phyloP scores from a whole-genome alignment of 2,329 filamentous ascomycete genomes.

The Diplodia mutila region DNA sequence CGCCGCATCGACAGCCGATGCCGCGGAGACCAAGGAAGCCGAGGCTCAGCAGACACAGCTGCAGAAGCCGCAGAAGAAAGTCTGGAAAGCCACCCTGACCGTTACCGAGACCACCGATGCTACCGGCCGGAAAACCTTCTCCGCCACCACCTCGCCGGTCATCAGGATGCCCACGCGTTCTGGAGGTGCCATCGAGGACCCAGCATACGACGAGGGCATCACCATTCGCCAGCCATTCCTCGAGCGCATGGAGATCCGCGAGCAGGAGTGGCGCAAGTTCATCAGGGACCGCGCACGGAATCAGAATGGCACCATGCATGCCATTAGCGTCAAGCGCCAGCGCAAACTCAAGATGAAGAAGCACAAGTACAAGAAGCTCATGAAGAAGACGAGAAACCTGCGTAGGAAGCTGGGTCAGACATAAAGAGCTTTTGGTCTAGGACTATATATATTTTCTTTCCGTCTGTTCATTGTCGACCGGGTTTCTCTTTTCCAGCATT shows the following conservation, averaged over 20 bases:
- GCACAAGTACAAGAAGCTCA: constrained; percentile 99
- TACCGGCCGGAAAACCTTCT: constrained; percentile 56
- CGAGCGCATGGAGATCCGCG: constrained; percentile 69
- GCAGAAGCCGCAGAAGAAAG: constrained; percentile 41
- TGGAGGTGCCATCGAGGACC: constrained; percentile 35
- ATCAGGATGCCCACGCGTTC: constrained; percentile 40
- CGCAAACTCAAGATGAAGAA: constrained; percentile 99
- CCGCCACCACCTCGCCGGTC: constrained; percentile 56
- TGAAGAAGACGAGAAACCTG: constrained; percentile 86
- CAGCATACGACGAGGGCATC: constrained; percentile 39
- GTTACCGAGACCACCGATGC: constrained; percentile 58
- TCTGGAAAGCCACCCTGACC: constrained; percentile 51
- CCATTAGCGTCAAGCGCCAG: constrained; percentile 90
- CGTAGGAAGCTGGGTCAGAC: constrained; percentile 73
- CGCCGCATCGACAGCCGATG: constrained; percentile 19
- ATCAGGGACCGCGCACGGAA: constrained; percentile 48
- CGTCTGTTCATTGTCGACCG: neutral
- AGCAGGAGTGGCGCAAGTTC: constrained; percentile 62
- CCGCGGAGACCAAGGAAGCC: constrained; percentile 43
- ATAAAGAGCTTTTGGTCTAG: constrained; percentile 28
- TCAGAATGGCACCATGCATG: constrained; percentile 62
- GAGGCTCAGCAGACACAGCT: constrained; percentile 24
- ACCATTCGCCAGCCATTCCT: constrained; percentile 59
- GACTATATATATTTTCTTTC: constrained; percentile 2
- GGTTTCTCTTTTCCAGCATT: neutral